Base-by-base conservation (phyloP, 2,329 filamentous ascomycete genomes). In the Diaporthe vexans region DNA sequence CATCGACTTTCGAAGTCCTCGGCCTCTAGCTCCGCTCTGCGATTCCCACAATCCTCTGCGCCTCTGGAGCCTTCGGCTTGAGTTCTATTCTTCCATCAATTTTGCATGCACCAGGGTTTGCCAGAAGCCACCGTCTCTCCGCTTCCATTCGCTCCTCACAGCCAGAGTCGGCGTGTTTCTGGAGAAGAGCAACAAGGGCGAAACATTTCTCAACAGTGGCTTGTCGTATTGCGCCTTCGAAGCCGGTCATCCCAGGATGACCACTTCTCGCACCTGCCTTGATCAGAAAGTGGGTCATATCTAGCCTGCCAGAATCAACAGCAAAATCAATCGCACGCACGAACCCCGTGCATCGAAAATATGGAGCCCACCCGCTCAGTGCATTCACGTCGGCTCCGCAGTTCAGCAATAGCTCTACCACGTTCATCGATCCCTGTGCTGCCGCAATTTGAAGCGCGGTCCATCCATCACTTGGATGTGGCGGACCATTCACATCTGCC, bases 401-500 rank as follows among this genome's bases (percentile, higher is more conserved):
- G 46, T 63, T 40, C 10, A 63, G 37, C 37, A 63, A 8, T 5
- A 63, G 37, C 2, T 15, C 15, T 43, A n/a, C 58, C 37, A 46
- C 7, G 15, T 63, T 63, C 37, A 63, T 26, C 15, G 37, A n/a
- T 29, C 58, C 58, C 4, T 2, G 4, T 8, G 0, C 26, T 43
- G 8, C 58, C 37, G 58, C 58, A 15, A 1, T 21, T 15, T 63
- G 58, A 63, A 63, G 58, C 15, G 58, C 58, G 2, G 58, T 43
- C 3, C 17, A 4, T 61, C 58, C 58, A 8, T 10, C 2, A 2
- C 0, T 1, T 26, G n/a, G 6, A 59, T 5, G n/a, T 17, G 58
- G n/a, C 13, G 58, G 58, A 46, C 37, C 37, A 43, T 63, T 63
- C 10, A 63, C 24, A 37, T 63, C 58, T 63, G 58, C 58, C 46